phyloP scores from a whole-genome alignment of 495 filamentous ascomycete species.

The Podospora appendiculata region DNA sequence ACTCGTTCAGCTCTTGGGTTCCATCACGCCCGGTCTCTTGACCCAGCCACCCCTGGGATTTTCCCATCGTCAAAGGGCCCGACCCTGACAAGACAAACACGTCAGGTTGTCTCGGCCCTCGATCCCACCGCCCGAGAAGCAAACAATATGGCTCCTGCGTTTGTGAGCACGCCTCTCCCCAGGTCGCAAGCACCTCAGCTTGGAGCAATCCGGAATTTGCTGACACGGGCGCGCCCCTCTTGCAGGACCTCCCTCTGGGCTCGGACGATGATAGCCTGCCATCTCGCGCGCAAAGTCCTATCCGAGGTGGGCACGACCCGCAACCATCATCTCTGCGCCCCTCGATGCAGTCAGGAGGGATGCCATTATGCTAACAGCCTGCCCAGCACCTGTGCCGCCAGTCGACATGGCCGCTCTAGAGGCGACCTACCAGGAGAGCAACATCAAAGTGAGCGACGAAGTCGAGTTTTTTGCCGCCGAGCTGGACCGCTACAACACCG shows the following conservation, averaged over 20 bases:
- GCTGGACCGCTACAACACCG: slow-evolving; percentile 32
- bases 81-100: too few relatives aligned
- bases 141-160: slow-evolving; percentile 19
- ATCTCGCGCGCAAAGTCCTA: slow-evolving; percentile 8
- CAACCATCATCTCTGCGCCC: not conserved
- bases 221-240: slow-evolving; percentile 1
- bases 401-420: slow-evolving; percentile 21
- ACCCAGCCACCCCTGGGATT: too few relatives aligned
- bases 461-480: slow-evolving; percentile 38
- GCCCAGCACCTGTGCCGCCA: not conserved
- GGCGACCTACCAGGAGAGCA: slow-evolving; percentile 18
- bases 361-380: not conserved
- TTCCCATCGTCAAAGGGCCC: too few relatives aligned
- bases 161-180: slow-evolving; percentile 14
- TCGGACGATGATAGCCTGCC: slow-evolving; percentile 13
- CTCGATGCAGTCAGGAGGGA: slow-evolving; percentile 2
- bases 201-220: not conserved
- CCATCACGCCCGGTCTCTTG: too few relatives aligned
- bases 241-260: slow-evolving; percentile 10
- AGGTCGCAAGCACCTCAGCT: not conserved
- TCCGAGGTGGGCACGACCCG: slow-evolving; percentile 10
- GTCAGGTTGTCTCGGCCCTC: too few relatives aligned
- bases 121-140: not conserved
- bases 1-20: too few relatives aligned
- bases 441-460: slow-evolving; percentile 27